phyloP scores from a whole-genome alignment of 768 basidiomycete genomes.

The Amanita exitialis region DNA sequence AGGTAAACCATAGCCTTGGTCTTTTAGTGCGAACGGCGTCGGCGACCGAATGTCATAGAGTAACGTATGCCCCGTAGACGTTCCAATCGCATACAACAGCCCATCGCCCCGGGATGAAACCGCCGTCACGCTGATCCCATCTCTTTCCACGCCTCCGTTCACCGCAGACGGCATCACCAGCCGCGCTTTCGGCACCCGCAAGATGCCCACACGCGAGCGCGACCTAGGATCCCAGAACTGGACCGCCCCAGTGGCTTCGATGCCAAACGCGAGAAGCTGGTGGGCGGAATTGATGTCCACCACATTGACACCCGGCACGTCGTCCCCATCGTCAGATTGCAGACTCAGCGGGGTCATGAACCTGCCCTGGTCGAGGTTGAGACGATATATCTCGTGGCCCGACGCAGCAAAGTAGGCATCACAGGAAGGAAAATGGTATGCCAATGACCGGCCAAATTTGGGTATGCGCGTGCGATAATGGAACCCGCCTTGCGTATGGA shows the following conservation, averaged over 20 bases:
- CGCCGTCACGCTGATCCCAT: conserved; percentile 62
- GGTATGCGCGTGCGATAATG: conserved; percentile 94
- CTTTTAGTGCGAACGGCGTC: conserved; percentile 79
- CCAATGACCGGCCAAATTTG: conserved; percentile 83
- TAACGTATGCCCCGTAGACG: conserved; percentile 89
- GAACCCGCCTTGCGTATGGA: conserved; percentile 90
- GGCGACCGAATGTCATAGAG: conserved; percentile 90
- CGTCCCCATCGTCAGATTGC: conserved; percentile 15
- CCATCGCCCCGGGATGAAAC: conserved; percentile 83
- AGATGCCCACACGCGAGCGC: conserved; percentile 58
- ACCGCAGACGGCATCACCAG: conserved; percentile 29
- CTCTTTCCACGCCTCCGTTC: conserved; percentile 15
- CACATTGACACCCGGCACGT: conserved; percentile 78
- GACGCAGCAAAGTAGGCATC: conserved; percentile 81
- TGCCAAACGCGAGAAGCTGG: conserved; percentile 80
- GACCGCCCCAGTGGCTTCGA: conserved; percentile 78
- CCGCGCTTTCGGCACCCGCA: conserved; percentile 47
- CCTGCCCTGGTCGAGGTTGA: conserved; percentile 92
- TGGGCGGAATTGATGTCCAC: conserved; percentile 93
- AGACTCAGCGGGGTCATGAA: conserved; percentile 78
- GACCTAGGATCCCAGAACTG: conserved; percentile 97
- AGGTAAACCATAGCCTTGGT: conserved; percentile 94
- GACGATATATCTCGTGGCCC: conserved; percentile 81
- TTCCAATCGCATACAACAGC: conserved; percentile 88
- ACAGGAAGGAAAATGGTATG: conserved; percentile 91